phyloP scores from a whole-genome alignment of 2,329 filamentous ascomycete species.

The Colletotrichum echinochloae region DNA sequence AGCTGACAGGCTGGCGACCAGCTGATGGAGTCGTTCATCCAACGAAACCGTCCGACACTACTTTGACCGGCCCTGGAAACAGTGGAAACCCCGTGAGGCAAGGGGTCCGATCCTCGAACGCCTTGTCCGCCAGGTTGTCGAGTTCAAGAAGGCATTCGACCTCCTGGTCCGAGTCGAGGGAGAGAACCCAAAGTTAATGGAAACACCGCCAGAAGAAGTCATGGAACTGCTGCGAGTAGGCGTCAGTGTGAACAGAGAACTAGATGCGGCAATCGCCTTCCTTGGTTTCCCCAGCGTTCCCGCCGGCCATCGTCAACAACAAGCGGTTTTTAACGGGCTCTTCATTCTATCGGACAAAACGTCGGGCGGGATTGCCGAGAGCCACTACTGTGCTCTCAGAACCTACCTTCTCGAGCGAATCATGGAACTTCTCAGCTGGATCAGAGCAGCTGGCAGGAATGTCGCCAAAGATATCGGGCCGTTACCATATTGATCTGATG shows the following conservation, averaged over 20 bases:
- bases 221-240: conserved; percentile 2
- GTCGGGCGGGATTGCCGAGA: conserved; percentile 3
- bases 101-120: conserved; percentile 17
- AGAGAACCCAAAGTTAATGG: neutral
- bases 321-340: conserved; percentile 18
- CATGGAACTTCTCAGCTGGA: conserved; percentile 1
- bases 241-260: neutral
- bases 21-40: conserved; percentile 35
- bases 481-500: conserved; percentile 19
- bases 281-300: conserved; percentile 15
- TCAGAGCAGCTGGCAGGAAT: neutral
- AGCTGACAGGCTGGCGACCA: neutral
- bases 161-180: conserved; percentile 9
- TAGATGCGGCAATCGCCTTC: neutral
- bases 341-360: neutral
- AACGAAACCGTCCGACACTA: conserved; percentile 13
- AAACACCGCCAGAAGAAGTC: neutral
- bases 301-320: neutral
- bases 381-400: conserved; percentile 26
- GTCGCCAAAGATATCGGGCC: neutral
- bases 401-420: conserved; percentile 15
- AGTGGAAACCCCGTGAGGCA: conserved; percentile 14
- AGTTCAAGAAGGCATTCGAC: conserved; percentile 26
- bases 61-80: conserved; percentile 31
- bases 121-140: conserved; percentile 12